Evolutionary conservation across 352 stramenopile genomes (phyloP), one percentile per base, ranked within the genome.

Genomic region (Blastocystis sp.): DNA sequence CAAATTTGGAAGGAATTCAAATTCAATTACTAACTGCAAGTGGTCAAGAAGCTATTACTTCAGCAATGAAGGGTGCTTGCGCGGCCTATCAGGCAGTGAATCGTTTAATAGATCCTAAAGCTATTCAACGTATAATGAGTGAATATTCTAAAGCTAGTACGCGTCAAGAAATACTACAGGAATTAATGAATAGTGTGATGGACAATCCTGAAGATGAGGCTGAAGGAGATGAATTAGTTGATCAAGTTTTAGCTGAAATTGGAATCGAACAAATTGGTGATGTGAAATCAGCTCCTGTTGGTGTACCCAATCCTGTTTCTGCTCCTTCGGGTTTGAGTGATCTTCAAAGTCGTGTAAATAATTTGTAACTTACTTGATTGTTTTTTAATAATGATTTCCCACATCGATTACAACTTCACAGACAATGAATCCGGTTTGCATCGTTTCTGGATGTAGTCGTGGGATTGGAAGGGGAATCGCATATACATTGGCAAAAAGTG

Each of bases 1-100:
- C 70, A 16, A 81, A 81, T 54, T 24, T 81, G 9, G 26, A 64
- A 26, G 37, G 50, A 5, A 81, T 81, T 39, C 70, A 64, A 47
- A 64, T 81, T 65, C 70, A 81, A 45, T 43, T 81, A 63, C 63
- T 81, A 26, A 81, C 70, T 43, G 70, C 70, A 20, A 81, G 70
- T 41, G 70, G 70, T 24, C 70, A 81, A 47, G 70, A 81, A 63
- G 70, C 41, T 41, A 64, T 81, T 41, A 64, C 41, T 3, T 47
- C 18, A 65, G 43, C 70, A 18, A 7, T 81, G 2, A 81, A 81
- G 70, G 70, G 70, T 24, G 70, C 70, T 64, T 47, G 45, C 16
- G 70, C 20, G 11, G 45, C 70, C 3, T 81, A 81, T 39, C 34
- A 20, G 39, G 45, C 70, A 8, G n/a, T 81, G 11, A 81, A 64